Evolutionary conservation across 192 early-diverging fungal species (phyloP).

Genomic region (Coemansia sp.): DNA sequence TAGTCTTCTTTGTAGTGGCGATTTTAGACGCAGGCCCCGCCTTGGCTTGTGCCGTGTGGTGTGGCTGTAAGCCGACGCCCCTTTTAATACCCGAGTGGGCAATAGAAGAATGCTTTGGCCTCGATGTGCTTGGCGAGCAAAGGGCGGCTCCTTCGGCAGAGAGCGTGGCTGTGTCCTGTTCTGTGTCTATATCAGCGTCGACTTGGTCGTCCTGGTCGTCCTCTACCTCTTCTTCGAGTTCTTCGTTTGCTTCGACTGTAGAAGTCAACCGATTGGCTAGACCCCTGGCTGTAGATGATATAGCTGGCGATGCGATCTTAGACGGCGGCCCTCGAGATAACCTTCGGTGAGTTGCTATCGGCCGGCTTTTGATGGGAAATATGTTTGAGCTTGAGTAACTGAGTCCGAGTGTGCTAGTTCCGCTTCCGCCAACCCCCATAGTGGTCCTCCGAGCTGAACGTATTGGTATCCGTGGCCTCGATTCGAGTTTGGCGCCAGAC

Average conservation of each 20-base stretch:
- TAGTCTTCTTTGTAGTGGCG: neutral
- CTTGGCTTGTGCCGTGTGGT: too few species aligned
- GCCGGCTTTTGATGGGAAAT: slow-evolving; percentile 37
- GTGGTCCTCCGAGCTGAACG: slow-evolving; percentile 27
- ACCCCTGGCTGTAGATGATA: neutral
- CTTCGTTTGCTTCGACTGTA: slow-evolving; percentile 2
- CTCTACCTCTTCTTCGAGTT: neutral
- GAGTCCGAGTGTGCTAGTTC: slow-evolving; percentile 47
- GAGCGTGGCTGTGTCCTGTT: too few species aligned
- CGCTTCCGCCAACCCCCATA: slow-evolving; percentile 51
- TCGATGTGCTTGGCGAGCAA: too few species aligned
- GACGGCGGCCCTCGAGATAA: slow-evolving; percentile 7
- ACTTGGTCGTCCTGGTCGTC: too few species aligned
- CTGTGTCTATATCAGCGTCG: too few species aligned
- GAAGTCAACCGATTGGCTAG: neutral
- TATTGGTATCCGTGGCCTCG: slow-evolving; percentile 18
- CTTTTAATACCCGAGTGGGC: too few species aligned
- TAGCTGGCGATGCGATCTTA: slow-evolving; percentile 6
- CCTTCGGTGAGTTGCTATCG: slow-evolving; percentile 7
- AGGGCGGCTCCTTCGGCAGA: too few species aligned
- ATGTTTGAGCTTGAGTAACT: slow-evolving; percentile 39
- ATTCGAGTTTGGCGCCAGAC: slow-evolving; percentile 1
- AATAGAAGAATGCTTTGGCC: too few species aligned
- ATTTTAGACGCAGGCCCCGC: too few species aligned
- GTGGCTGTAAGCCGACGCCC: too few species aligned